These are phyloP conservation scores for Dryas alaskensis DNA, from an alignment of 306 rosid genomes.

Conservation along the genomic window DNA sequence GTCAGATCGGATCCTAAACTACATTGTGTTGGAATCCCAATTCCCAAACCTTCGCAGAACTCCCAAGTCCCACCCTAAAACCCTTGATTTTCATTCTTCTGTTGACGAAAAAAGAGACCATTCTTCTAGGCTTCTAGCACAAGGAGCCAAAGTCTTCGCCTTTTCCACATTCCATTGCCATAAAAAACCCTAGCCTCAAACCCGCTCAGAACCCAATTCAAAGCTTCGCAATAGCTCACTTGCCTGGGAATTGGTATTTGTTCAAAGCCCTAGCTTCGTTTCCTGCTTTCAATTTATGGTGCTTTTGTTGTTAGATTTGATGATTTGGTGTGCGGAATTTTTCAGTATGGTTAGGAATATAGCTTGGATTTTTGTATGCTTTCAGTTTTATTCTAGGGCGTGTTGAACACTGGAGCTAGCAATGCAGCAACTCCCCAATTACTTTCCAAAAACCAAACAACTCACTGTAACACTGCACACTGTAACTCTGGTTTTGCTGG, in stretches of 20 bases:
- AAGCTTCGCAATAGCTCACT: neutral
- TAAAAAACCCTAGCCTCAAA: neutral
- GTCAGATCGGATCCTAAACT: too few species aligned
- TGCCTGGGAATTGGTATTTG: neutral
- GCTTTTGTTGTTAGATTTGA: neutral
- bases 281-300: neutral
- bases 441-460: too few species aligned
- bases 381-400: neutral
- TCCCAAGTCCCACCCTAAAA: too few species aligned
- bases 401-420: too few species aligned
- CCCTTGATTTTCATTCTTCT: too few species aligned
- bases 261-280: slow-evolving; percentile 1
- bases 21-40: too few species aligned
- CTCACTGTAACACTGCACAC: too few species aligned
- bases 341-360: neutral
- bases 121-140: too few species aligned
- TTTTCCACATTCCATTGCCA: neutral
- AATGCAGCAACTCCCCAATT: too few species aligned
- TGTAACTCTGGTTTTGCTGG: too few species aligned
- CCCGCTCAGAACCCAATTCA: neutral
- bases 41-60: too few species aligned
- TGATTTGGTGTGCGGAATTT: neutral
- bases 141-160: neutral
- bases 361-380: neutral
- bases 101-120: too few species aligned